A percentile compares a stretch with the other conserved stretches of the same genome.
These are phyloP conservation scores for Phytophthora europaea DNA, from an alignment of 352 stramenopile genomes.

Conservation along the genomic window DNA sequence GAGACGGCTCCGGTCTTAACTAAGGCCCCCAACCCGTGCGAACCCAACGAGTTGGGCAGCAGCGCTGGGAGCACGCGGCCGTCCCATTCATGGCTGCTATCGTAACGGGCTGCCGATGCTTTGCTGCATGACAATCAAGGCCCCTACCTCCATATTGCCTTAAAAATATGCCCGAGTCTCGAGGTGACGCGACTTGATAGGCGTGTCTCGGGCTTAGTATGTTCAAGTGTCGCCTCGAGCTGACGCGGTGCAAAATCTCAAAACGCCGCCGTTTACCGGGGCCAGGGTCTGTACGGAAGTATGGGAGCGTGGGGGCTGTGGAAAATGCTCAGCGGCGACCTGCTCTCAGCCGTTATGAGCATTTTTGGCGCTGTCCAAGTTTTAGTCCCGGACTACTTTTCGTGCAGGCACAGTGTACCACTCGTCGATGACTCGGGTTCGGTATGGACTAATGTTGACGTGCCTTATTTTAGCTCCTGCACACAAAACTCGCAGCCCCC, in stretches of 20 bases:
- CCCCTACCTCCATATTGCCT: neutral
- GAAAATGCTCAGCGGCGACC: conserved; percentile 27
- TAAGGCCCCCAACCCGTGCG: conserved; percentile 31
- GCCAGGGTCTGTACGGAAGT: conserved; percentile 8
- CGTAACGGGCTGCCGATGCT: conserved; percentile 7
- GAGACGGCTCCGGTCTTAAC: conserved; percentile 26
- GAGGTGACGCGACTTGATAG: conserved; percentile 16
- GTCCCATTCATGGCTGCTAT: conserved; percentile 5
- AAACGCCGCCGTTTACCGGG: conserved; percentile 19
- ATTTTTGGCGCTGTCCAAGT: conserved; percentile 7
- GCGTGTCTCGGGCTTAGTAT: conserved; percentile 5
- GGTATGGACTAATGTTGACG: neutral
- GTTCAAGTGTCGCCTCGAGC: neutral
- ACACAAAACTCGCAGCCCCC: neutral
- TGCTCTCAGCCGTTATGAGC: conserved; percentile 24
- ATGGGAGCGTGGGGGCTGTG: conserved; percentile 28
- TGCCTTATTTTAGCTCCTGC: neutral
- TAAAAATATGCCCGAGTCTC: conserved; percentile 18
- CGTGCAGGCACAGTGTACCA: neutral
- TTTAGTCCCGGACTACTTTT: conserved; percentile 6
- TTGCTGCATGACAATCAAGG: conserved; percentile 14
- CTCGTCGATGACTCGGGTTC: neutral
- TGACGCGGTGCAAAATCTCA: conserved; percentile 22
- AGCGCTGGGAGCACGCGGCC: conserved; percentile 1
- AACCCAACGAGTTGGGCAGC: too few species aligned